A percentile compares a stretch with the other conserved stretches of the same genome.
Evolutionary conservation across 2,329 filamentous ascomycete genomes (phyloP).

Genomic region (Aspergillus thermomutatus): DNA sequence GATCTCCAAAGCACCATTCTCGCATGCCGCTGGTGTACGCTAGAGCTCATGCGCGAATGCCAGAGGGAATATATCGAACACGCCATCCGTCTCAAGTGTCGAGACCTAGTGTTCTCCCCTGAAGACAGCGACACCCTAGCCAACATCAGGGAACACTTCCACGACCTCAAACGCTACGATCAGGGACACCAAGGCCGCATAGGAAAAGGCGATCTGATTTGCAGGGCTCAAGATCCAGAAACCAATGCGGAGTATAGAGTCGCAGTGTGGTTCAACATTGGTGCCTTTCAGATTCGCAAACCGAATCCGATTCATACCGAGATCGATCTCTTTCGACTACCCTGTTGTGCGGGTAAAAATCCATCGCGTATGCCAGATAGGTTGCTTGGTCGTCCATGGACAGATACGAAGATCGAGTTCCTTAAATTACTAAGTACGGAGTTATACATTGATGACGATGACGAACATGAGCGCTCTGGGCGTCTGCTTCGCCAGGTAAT

Average conservation of each 20-base stretch:
- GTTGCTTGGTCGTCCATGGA: slow-evolving; percentile 38
- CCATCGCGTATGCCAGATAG: slow-evolving; percentile 38
- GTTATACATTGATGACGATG: slow-evolving; percentile 38
- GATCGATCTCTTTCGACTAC: slow-evolving; percentile 35
- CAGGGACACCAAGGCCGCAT: slow-evolving; percentile 20
- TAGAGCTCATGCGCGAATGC: slow-evolving; percentile 37
- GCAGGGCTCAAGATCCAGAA: slow-evolving; percentile 18
- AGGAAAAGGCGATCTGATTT: slow-evolving; percentile 31
- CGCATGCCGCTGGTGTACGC: slow-evolving; percentile 40
- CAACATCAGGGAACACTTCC: slow-evolving; percentile 23
- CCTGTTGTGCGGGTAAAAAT: slow-evolving; percentile 22
- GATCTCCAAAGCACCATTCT: slow-evolving; percentile 37
- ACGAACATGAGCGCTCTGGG: slow-evolving; percentile 25
- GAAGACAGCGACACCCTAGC: slow-evolving; percentile 22
- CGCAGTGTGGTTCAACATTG: slow-evolving; percentile 38
- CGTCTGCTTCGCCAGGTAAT: slow-evolving; percentile 33
- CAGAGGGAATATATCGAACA: slow-evolving; percentile 38
- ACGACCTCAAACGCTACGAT: slow-evolving; percentile 19
- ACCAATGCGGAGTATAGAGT: slow-evolving; percentile 23
- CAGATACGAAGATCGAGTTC: slow-evolving; percentile 36
- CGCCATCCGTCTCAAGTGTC: slow-evolving; percentile 28
- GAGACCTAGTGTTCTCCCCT: slow-evolving; percentile 23
- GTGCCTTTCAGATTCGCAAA: slow-evolving; percentile 33
- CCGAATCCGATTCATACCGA: slow-evolving; percentile 25
- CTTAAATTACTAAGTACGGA: slow-evolving; percentile 34